These are phyloP conservation scores for Paspalum notatum DNA, from an alignment of 176 grass and related monocot genomes.

Conservation along the genomic window DNA sequence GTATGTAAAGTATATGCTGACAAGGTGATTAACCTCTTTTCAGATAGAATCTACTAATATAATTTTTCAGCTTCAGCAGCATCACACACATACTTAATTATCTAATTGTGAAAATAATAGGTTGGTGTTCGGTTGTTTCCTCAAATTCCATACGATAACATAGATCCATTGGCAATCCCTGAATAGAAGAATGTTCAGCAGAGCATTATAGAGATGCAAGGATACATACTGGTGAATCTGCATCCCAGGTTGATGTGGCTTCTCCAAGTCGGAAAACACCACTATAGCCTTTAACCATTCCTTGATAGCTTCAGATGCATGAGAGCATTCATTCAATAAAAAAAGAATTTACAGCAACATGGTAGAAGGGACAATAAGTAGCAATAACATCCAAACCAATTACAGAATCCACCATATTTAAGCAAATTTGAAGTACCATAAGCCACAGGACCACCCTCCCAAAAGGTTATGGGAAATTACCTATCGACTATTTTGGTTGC, in stretches of 20 bases:
- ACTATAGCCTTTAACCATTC: slow-evolving; percentile 91
- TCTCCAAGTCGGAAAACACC: slow-evolving; percentile 91
- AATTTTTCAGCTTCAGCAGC: not conserved
- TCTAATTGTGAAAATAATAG: slow-evolving; percentile 30
- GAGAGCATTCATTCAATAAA: not conserved
- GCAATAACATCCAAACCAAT: not conserved
- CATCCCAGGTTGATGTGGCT: slow-evolving; percentile 99
- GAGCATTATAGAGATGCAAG: not conserved
- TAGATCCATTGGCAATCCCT: not conserved
- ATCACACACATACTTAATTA: slow-evolving; percentile 1
- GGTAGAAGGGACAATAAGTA: not conserved
- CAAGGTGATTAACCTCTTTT: not conserved
- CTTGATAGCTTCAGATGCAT: slow-evolving; percentile 84
- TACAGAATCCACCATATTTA: not conserved
- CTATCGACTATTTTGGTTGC: slow-evolving; percentile 96
- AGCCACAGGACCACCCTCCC: not conserved
- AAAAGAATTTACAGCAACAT: not conserved
- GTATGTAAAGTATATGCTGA: not conserved
- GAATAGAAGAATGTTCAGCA: not conserved
- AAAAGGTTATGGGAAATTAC: slow-evolving; percentile 43
- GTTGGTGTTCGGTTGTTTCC: not conserved
- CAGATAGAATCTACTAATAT: not conserved
- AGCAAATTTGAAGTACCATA: slow-evolving; percentile 11
- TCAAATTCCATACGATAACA: slow-evolving; percentile 12
- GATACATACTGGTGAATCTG: slow-evolving; percentile 86